phyloP scores from a whole-genome alignment of 768 basidiomycete genomes.

The Mycena leptocephala region DNA sequence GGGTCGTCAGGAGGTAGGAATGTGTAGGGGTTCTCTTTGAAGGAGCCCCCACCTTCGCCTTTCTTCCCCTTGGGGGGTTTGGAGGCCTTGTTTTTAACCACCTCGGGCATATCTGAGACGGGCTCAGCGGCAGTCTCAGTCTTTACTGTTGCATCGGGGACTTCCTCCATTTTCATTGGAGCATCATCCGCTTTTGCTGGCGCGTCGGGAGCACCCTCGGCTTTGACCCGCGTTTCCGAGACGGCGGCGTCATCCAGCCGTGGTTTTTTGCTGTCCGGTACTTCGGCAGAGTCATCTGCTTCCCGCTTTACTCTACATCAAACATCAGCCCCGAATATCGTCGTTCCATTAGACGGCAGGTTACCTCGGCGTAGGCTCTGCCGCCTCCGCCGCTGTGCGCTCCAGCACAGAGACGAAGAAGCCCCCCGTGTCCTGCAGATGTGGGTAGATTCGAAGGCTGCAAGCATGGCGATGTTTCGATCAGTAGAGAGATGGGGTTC shows the following conservation, averaged over 20 bases:
- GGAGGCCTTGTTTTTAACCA: not conserved
- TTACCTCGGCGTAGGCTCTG: constrained; percentile 35
- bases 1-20: constrained; percentile 83
- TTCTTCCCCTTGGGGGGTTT: constrained; percentile 37
- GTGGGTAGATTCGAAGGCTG: constrained; percentile 94
- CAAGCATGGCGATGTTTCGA: no score
- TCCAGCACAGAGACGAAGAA: constrained; percentile 97
- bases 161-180: not conserved
- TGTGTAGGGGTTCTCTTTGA: constrained; percentile 95
- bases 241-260: constrained; percentile 53
- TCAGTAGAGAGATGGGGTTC: no score
- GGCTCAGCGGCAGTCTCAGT: not conserved
- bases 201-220: constrained; percentile 16
- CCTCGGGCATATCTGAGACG: not conserved
- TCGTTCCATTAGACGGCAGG: not conserved
- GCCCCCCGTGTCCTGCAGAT: constrained; percentile 96
- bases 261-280: constrained; percentile 68
- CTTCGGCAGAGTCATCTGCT: constrained; percentile 55
- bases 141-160: not conserved
- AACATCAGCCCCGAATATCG: not conserved
- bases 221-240: constrained; percentile 37
- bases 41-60: constrained; percentile 56
- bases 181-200: not conserved
- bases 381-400: constrained; percentile 50
- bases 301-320: constrained; percentile 61